phyloP scores from a whole-genome alignment of 495 filamentous ascomycete species.

The Haplographium delicatum region DNA sequence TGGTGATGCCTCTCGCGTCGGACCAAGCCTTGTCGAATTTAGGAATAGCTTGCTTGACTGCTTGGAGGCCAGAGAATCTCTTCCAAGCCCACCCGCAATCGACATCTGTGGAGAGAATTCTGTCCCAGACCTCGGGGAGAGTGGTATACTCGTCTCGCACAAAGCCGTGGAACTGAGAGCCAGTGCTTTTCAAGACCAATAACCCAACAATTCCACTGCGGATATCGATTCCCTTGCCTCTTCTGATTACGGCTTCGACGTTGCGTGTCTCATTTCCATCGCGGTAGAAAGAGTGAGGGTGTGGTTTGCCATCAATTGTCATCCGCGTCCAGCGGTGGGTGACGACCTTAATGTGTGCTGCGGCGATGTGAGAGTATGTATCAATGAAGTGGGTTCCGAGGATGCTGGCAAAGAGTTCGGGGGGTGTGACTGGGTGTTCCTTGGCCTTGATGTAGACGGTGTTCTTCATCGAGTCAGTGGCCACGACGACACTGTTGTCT shows the following conservation, averaged over 20 bases:
- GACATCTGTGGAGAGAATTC: constrained; percentile 90
- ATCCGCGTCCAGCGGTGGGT: constrained; percentile 93
- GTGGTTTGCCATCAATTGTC: constrained; percentile 77
- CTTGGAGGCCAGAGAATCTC: constrained; percentile 57
- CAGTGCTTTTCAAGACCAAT: constrained; percentile 93
- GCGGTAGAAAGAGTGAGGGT: constrained; percentile 94
- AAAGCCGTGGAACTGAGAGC: constrained; percentile 93
- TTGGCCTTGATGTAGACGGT: constrained; percentile 93
- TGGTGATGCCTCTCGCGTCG: constrained; percentile 69
- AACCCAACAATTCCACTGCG: constrained; percentile 67
- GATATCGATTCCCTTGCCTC: constrained; percentile 55
- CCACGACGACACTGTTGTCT: constrained; percentile 93
- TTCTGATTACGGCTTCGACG: constrained; percentile 50
- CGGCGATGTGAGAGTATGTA: constrained; percentile 80
- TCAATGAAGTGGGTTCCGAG: constrained; percentile 83
- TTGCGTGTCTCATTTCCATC: constrained; percentile 84
- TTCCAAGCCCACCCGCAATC: constrained; percentile 83
- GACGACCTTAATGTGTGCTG: constrained; percentile 70
- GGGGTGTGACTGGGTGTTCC: constrained; percentile 86
- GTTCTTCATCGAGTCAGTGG: constrained; percentile 98
- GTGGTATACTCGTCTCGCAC: constrained; percentile 89
- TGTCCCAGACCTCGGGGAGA: constrained; percentile 84
- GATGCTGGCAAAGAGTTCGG: constrained; percentile 84
- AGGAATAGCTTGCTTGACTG: constrained; percentile 56
- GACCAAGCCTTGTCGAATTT: constrained; percentile 77